These are phyloP conservation scores for Aphanomyces cochlioides DNA, from an alignment of 352 stramenopile species.

Conservation along the genomic window DNA sequence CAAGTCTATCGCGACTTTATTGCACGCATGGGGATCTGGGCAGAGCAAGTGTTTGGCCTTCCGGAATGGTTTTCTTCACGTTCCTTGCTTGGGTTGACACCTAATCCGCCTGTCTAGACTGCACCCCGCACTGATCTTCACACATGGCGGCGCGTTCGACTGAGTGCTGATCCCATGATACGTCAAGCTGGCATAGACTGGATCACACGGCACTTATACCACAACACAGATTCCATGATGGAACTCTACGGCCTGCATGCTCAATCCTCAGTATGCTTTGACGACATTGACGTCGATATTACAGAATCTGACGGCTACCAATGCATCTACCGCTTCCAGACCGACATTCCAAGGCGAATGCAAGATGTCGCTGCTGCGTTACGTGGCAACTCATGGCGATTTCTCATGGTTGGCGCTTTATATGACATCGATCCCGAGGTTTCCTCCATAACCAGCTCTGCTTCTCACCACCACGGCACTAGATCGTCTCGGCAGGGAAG, in stretches of 20 bases:
- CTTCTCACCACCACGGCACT: neutral
- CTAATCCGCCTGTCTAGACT: neutral
- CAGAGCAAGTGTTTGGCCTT: neutral
- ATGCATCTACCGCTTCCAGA: constrained; percentile 13
- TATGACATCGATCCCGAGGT: constrained; percentile 5
- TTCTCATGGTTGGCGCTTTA: neutral
- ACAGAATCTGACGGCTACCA: constrained; percentile 10
- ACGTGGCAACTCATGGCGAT: constrained; percentile 2
- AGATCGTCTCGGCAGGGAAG: neutral
- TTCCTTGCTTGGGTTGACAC: neutral
- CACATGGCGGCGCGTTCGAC: constrained; percentile 17
- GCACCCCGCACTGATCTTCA: neutral
- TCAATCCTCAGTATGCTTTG: neutral
- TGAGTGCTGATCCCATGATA: constrained; percentile 9
- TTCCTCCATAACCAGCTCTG: too few relatives aligned
- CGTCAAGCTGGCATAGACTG: constrained; percentile 24
- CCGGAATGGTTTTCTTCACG: neutral
- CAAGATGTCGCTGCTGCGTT: neutral
- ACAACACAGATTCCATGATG: constrained; percentile 28
- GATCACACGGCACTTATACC: constrained; percentile 22
- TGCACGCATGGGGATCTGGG: constrained; percentile 6
- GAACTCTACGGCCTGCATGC: constrained; percentile 3
- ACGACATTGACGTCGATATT: constrained; percentile 9
- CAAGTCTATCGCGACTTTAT: neutral
- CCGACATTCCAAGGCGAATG: neutral